A percentile compares a stretch with the other conserved stretches of the same genome.
phyloP scores from a whole-genome alignment of 257 asterid species.

The Solanum corneliomulleri region DNA sequence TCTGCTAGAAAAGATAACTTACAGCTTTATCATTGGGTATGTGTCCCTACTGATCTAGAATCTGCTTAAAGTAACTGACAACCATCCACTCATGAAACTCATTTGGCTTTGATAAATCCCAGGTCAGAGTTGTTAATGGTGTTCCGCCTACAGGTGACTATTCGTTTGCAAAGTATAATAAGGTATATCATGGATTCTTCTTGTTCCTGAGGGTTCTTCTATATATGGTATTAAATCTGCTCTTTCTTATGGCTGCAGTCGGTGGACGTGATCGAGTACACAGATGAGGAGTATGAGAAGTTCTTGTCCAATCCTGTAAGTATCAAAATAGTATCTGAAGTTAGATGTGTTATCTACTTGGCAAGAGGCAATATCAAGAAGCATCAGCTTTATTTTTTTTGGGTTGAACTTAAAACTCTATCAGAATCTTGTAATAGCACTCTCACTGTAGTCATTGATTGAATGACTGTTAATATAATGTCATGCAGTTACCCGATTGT shows the following conservation, averaged over 20 bases:
- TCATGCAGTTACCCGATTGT: not conserved
- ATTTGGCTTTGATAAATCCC: not conserved
- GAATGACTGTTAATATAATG: not conserved
- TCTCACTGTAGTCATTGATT: not conserved
- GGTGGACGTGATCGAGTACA: slow-evolving; percentile 81
- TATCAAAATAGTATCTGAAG: not conserved
- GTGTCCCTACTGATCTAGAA: not conserved
- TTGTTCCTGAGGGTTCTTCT: not conserved
- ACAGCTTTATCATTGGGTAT: slow-evolving; percentile 95
- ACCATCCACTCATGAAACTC: not conserved
- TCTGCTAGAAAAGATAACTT: slow-evolving; percentile 83
- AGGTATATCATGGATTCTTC: slow-evolving; percentile 27
- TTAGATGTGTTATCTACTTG: not conserved
- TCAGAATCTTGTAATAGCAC: not conserved
- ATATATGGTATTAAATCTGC: not conserved
- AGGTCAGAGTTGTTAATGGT: slow-evolving; percentile 97
- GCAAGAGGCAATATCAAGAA: not conserved
- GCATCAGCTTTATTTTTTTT: not conserved
- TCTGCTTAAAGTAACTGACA: not conserved
- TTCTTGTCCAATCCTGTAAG: slow-evolving; percentile 66
- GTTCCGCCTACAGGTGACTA: slow-evolving; percentile 89
- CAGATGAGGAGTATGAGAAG: slow-evolving; percentile 92
- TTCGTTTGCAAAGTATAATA: slow-evolving; percentile 89
- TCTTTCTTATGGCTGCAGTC: slow-evolving; percentile 37
- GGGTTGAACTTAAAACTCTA: not conserved